phyloP scores from a whole-genome alignment of 768 basidiomycete genomes.

The Daedaleopsis sinensis region DNA sequence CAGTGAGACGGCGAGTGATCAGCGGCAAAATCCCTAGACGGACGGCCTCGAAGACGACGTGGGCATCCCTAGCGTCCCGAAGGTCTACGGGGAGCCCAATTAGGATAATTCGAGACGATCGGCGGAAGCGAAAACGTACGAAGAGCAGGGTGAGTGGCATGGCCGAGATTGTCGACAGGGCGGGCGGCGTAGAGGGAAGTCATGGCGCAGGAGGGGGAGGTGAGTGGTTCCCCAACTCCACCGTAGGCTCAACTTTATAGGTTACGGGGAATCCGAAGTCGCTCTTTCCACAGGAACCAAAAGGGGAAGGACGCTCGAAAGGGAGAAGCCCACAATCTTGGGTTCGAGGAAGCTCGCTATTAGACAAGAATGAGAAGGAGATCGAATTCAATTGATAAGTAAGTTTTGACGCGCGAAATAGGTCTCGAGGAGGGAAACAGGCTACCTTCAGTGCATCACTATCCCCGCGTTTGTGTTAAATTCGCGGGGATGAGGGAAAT shows the following conservation, averaged over 20 bases:
- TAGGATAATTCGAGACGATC: not conserved
- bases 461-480: conserved; percentile 7
- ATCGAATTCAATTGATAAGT: conserved; percentile 17
- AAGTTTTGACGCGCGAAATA: conserved; percentile 17
- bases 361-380: conserved; percentile 18
- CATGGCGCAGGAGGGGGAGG: conserved; percentile 12
- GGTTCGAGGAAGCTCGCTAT: conserved; percentile 14
- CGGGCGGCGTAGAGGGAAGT: conserved; percentile 10
- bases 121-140: conserved; percentile 24
- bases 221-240: conserved; percentile 19
- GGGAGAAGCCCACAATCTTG: conserved; percentile 20
- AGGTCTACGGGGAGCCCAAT: conserved; percentile 50
- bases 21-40: conserved; percentile 70
- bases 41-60: conserved; percentile 76
- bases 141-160: conserved; percentile 35
- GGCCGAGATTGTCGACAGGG: conserved; percentile 17
- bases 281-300: conserved; percentile 25
- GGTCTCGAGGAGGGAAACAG: conserved; percentile 12
- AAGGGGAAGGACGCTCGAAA: conserved; percentile 20
- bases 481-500: conserved; percentile 4
- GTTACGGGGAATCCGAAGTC: conserved; percentile 24
- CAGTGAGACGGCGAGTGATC: conserved; percentile 69
- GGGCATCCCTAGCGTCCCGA: conserved; percentile 79
- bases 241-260: conserved; percentile 22
- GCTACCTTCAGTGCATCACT: not conserved